Evolutionary conservation across 768 basidiomycete genomes (phyloP), one percentile per base, ranked within the genome.

Genomic region (Strobilomyces confusus): DNA sequence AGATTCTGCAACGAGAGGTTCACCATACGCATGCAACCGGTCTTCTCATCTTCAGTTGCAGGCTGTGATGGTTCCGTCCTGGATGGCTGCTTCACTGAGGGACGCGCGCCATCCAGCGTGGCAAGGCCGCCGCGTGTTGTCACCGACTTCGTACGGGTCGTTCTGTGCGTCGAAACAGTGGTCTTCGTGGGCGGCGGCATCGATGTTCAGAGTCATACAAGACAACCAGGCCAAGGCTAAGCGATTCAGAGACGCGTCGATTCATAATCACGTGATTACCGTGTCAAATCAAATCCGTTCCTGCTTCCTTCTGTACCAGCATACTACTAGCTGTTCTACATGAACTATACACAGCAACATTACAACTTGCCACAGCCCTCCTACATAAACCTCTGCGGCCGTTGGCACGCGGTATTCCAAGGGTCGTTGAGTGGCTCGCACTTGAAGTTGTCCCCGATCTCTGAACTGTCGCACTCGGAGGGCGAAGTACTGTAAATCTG

Each of bases 1-100:
- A 92, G 66, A 0, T 70, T 72, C 58, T 86, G 86, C 6, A 84
- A 80, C 0, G 82, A 78, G 1, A 74, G 45, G 56, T 91, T 91
- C 9, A 89, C 80, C 2, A 74, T 69, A 20, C 78, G 77, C 89
- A 89, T 91, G 2, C 80, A 77, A 4, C 65, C 56, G 0, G 74
- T 56, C 22, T 73, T 74, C 33, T 66, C 66, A 36, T 77, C 74
- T 48, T 77, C 78, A 5, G 62, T 42, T 22, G 50, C 40, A 12
- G 40, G 48, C 32, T 49, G 44, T 15, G 55, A 48, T 19, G 44
- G 32, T 23, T 34, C 32, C 14, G 45, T 11, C 14, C 15, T 22
- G 32, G 45, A 46, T n/a, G 51, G 52, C 47, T 56, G 58, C 59
- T 73, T 74, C 38, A 8, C 25, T 1, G 69, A 65, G 44, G 72